These are phyloP conservation scores for Trametes polyzona DNA, from an alignment of 1,284 basidiomycete genomes.

Conservation along the genomic window DNA sequence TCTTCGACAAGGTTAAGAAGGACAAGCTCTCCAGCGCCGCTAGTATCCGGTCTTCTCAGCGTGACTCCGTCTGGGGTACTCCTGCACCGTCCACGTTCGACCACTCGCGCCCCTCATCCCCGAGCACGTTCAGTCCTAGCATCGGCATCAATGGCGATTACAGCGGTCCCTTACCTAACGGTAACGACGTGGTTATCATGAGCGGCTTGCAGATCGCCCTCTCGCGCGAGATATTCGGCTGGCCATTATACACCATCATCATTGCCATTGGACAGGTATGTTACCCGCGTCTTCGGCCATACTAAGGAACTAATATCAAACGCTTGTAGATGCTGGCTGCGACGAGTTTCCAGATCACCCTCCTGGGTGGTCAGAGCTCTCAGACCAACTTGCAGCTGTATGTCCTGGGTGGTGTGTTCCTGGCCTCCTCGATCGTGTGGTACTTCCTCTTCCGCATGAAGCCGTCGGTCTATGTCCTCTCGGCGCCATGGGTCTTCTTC, in stretches of 20 bases:
- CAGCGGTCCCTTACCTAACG: constrained; percentile 56
- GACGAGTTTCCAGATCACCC: constrained; percentile 94
- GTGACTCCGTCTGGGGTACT: constrained; percentile 85
- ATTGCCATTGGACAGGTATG: constrained; percentile 82
- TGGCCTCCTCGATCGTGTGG: constrained; percentile 86
- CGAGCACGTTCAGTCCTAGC: constrained; percentile 50
- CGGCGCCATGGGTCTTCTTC: constrained; percentile 89
- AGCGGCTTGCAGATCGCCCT: constrained; percentile 80
- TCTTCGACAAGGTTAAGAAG: constrained; percentile 88
- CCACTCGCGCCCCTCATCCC: constrained; percentile 75
- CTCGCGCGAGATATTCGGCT: constrained; percentile 76
- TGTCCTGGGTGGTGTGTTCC: constrained; percentile 85
- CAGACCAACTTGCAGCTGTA: constrained; percentile 85
- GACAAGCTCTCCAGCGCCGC: constrained; percentile 82
- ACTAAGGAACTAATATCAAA: constrained; percentile 1
- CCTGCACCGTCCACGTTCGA: constrained; percentile 67
- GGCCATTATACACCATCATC: constrained; percentile 90
- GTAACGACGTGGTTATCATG: constrained; percentile 69
- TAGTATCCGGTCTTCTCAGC: constrained; percentile 76
- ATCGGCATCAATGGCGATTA: constrained; percentile 46
- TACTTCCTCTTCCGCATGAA: constrained; percentile 88
- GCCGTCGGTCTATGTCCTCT: constrained; percentile 86
- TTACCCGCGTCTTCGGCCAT: constrained; percentile 20
- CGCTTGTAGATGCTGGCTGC: constrained; percentile 69
- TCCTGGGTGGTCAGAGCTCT: constrained; percentile 85